phyloP scores from a whole-genome alignment of 2,329 filamentous ascomycete species.

The Phaeoacremonium minimum region DNA sequence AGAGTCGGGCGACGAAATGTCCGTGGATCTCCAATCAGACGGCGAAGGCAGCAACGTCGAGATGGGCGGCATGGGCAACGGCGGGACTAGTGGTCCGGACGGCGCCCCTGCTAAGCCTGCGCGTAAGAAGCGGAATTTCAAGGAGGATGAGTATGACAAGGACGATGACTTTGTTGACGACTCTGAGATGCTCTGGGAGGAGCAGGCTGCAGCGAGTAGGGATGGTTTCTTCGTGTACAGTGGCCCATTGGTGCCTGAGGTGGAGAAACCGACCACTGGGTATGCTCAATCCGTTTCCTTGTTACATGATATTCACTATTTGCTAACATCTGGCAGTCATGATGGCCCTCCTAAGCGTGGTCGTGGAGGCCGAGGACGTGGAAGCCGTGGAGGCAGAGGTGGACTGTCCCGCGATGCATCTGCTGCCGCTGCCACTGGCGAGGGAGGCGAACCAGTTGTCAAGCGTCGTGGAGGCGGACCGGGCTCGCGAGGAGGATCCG shows the following conservation, averaged over 20 bases:
- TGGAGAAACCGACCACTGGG: conserved; percentile 63
- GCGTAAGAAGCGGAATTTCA: conserved; percentile 77
- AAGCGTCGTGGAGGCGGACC: conserved; percentile 48
- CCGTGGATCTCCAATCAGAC: conserved; percentile 65
- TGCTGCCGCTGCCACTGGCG: conserved; percentile 47
- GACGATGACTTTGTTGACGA: conserved; percentile 88
- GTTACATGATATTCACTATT: conserved; percentile 4
- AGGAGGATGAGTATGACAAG: conserved; percentile 79
- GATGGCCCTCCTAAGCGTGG: conserved; percentile 71
- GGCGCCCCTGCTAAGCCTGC: conserved; percentile 55
- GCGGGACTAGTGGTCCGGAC: conserved; percentile 55
- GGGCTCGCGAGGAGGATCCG: conserved; percentile 71
- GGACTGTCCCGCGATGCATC: conserved; percentile 55
- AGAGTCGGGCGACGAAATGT: conserved; percentile 79
- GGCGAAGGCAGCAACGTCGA: conserved; percentile 84
- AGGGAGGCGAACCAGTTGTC: conserved; percentile 28
- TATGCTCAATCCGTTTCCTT: conserved; percentile 29
- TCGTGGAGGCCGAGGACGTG: conserved; percentile 40
- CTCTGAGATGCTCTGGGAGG: conserved; percentile 91
- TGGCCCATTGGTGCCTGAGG: conserved; percentile 82
- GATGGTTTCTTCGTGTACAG: conserved; percentile 99
- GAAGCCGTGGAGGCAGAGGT: conserved; percentile 43
- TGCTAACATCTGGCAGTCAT: conserved; percentile 47
- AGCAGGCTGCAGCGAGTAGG: conserved; percentile 87
- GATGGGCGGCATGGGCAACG: conserved; percentile 65